Conservation (phyloP, 495 filamentous ascomycete species). For the Gamarada debralockiae region DNA sequence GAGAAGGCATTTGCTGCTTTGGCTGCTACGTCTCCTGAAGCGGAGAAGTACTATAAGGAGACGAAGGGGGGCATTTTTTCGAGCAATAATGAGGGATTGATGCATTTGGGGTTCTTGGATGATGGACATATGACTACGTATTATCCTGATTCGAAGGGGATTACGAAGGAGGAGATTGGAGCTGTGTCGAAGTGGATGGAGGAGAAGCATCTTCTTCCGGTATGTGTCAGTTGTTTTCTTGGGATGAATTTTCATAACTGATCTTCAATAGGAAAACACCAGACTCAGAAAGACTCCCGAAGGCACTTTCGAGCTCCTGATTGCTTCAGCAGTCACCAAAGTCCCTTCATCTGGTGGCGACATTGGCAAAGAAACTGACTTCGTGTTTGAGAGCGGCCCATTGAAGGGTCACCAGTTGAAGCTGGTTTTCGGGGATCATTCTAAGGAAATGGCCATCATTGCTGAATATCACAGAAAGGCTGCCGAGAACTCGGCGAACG, state of each 20-base stretch:
- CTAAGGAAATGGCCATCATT: conserved; percentile 76
- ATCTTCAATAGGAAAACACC: conserved; percentile 70
- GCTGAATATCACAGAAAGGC: conserved; percentile 68
- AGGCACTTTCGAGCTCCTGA: conserved; percentile 74
- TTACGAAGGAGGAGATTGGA: conserved; percentile 81
- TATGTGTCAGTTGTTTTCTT: conserved; percentile 1
- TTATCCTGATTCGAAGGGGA: conserved; percentile 82
- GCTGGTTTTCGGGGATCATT: conserved; percentile 81
- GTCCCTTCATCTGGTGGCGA: conserved; percentile 59
- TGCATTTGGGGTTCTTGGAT: conserved; percentile 84
- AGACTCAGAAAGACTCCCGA: conserved; percentile 70
- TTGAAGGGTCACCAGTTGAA: conserved; percentile 64
- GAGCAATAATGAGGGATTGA: conserved; percentile 56
- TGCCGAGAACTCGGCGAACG: conserved; percentile 72
- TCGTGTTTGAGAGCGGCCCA: conserved; percentile 56
- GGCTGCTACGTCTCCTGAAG: conserved; percentile 56
- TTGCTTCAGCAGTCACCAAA: conserved; percentile 62
- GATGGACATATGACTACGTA: conserved; percentile 85
- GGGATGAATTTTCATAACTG: conserved; percentile 18
- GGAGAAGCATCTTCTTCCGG: conserved; percentile 57
- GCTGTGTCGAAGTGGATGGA: conserved; percentile 69
- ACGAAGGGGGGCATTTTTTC: conserved; percentile 73
- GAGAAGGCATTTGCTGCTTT: conserved; percentile 65
- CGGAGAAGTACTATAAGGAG: conserved; percentile 61
- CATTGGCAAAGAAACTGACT: conserved; percentile 61